Percentiles rank a stretch among this genome's conserved stretches.
Evolutionary conservation across 257 asterid genomes (phyloP).

Genomic region (Solanum chiquidenum): DNA sequence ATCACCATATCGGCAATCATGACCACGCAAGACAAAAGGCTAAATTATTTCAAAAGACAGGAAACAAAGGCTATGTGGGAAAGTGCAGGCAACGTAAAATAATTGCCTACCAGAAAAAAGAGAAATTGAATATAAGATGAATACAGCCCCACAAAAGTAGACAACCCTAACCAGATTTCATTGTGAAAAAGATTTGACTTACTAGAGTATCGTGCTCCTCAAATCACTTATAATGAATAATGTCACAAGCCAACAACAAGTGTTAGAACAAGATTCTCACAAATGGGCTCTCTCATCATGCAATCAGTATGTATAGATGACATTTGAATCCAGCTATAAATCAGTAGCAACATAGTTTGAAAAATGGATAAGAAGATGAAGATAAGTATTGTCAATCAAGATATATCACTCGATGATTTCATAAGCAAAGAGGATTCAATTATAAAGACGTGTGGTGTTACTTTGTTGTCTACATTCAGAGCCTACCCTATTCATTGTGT

Average conservation of each 20-base stretch:
- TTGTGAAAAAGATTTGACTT: background rate
- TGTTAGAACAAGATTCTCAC: background rate
- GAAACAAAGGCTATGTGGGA: background rate
- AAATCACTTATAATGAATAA: background rate
- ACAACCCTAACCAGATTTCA: background rate
- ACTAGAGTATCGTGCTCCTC: background rate
- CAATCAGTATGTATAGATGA: background rate
- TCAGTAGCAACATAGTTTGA: background rate
- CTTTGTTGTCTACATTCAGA: background rate
- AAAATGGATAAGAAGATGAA: background rate
- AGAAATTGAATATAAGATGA: background rate
- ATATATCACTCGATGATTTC: background rate
- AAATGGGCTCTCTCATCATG: background rate
- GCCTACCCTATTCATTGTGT: conserved; percentile 34
- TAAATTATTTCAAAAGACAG: background rate
- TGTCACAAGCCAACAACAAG: background rate
- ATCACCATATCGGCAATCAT: background rate
- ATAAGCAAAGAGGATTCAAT: background rate
- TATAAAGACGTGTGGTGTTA: background rate
- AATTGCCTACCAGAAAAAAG: background rate
- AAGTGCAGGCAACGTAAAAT: background rate
- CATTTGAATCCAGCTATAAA: background rate
- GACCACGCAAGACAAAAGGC: background rate
- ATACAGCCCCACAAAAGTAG: background rate
- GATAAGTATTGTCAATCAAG: background rate